Evolutionary conservation across 345 rosid species (phyloP), one percentile per base, ranked within the genome.

Genomic region (Anacardium occidentale): DNA sequence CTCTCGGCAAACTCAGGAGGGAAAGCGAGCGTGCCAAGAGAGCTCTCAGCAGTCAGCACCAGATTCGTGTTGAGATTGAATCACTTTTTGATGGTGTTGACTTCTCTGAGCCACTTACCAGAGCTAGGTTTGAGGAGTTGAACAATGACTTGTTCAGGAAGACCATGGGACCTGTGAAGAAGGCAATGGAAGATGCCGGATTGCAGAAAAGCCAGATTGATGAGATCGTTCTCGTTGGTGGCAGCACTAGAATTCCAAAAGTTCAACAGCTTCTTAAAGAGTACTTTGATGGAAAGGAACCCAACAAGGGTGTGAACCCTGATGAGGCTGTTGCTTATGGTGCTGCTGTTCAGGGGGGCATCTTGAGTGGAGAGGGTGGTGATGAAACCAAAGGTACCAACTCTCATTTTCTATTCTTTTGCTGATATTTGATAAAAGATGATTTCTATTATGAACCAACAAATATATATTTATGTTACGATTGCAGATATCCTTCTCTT

Each of bases 401-500:
- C 8, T 48, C n/a, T 50, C 2, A 24, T 63, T 29, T 68, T 53
- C 29, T 6, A 18, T 2, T 4, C 18, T 3, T 66, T 13, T 20
- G 32, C 25, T 1, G n/a, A 13, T 0, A 2, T 51, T 14, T 5
- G 32, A 18, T 17, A 10, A 5, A 67, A 40, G 34, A 1, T 29
- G 2, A 29, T 29, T 29, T 29, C 2, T 1, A 29, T 29, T 51
- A 59, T 32, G 11, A 48, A 51, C 22, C 21, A 55, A 59, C 73
- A 18, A 26, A n/a, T n/a, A 50, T 24, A 13, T 50, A 15, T 2
- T 53, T 25, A 10, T 73, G 21, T 54, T 64, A 55, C 22, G 66
- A 34, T 59, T 55, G 60, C 89, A 93, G 98, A 90, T 82, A 90
- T 94, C 78, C 98, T 94, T 84, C 97, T 94, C 21, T 81, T 94